phyloP scores from a whole-genome alignment of 768 basidiomycete species.

The Podaxis sp. region DNA sequence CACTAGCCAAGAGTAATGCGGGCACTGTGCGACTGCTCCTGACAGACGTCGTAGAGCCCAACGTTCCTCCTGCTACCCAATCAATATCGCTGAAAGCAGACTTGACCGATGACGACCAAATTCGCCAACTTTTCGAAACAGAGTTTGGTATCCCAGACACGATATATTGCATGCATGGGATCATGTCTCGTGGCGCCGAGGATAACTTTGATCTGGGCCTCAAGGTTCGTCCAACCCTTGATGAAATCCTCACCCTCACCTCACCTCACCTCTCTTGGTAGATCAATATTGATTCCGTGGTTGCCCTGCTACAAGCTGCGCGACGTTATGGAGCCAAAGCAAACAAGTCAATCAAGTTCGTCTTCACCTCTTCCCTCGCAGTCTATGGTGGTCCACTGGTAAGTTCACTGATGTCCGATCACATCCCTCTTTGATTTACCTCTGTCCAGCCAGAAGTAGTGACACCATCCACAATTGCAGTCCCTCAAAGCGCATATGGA shows the following conservation, averaged over 20 bases:
- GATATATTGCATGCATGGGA: constrained; percentile 55
- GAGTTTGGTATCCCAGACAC: constrained; percentile 40
- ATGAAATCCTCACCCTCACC: neutral
- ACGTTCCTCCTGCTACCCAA: constrained; percentile 25
- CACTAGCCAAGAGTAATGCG: constrained; percentile 28
- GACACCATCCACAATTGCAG: constrained; percentile 47
- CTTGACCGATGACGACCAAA: constrained; percentile 35
- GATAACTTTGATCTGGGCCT: constrained; percentile 58
- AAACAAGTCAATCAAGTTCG: constrained; percentile 42
- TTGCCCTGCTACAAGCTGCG: constrained; percentile 39
- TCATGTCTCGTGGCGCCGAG: constrained; percentile 65
- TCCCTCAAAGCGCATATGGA: constrained; percentile 57
- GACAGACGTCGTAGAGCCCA: constrained; percentile 47
- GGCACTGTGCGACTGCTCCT: constrained; percentile 47
- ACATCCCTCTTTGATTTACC: neutral
- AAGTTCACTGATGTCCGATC: constrained; percentile 7
- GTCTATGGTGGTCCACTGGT: constrained; percentile 61
- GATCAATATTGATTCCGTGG: constrained; percentile 61
- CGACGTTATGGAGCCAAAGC: constrained; percentile 26
- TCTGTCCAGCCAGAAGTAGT: constrained; percentile 39
- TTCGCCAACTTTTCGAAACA: constrained; percentile 39
- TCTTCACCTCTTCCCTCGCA: constrained; percentile 62
- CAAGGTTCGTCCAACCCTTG: constrained; percentile 28
- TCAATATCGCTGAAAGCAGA: constrained; percentile 38
- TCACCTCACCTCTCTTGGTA: constrained; percentile 17